These are phyloP conservation scores for Odontarrhena argentea DNA, from an alignment of 345 rosid genomes.

Conservation along the genomic window DNA sequence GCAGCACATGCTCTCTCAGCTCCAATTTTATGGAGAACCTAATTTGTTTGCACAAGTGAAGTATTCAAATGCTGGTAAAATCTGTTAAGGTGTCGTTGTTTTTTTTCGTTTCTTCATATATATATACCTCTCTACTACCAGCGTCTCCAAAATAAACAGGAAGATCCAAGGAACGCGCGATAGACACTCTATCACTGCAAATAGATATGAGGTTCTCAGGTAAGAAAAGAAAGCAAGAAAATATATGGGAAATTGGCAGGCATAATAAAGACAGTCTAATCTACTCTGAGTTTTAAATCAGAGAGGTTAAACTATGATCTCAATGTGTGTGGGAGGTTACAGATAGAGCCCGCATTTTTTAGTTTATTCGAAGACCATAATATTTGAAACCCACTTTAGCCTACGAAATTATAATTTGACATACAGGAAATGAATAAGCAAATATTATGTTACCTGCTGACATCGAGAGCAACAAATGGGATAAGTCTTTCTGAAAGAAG, in stretches of 20 bases:
- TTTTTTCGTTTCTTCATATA: background rate
- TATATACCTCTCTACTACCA: constrained; percentile 93
- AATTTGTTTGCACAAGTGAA: constrained; percentile 30
- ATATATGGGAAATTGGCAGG: constrained; percentile 7
- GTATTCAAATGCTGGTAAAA: constrained; percentile 8
- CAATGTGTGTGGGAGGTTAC: constrained; percentile 10
- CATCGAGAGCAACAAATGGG: constrained; percentile 98
- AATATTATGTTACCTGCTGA: constrained; percentile 66
- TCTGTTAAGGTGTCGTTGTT: background rate
- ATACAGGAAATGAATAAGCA: constrained; percentile 14
- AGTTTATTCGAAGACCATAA: background rate
- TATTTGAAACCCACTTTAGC: constrained; percentile 6
- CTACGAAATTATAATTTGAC: background rate
- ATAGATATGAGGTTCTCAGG: constrained; percentile 24
- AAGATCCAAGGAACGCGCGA: constrained; percentile 93
- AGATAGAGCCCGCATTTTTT: background rate
- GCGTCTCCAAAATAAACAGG: constrained; percentile 99
- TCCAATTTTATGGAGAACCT: constrained; percentile 98
- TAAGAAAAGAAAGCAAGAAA: background rate
- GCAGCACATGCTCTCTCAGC: constrained; percentile 98
- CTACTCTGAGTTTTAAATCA: constrained; percentile 16
- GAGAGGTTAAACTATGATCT: background rate
- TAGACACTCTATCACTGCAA: constrained; percentile 92
- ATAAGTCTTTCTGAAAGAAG: constrained; percentile 96
- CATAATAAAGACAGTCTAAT: background rate